These are phyloP conservation scores for Neltuma alba DNA, from an alignment of 306 rosid species.

Conservation along the genomic window DNA sequence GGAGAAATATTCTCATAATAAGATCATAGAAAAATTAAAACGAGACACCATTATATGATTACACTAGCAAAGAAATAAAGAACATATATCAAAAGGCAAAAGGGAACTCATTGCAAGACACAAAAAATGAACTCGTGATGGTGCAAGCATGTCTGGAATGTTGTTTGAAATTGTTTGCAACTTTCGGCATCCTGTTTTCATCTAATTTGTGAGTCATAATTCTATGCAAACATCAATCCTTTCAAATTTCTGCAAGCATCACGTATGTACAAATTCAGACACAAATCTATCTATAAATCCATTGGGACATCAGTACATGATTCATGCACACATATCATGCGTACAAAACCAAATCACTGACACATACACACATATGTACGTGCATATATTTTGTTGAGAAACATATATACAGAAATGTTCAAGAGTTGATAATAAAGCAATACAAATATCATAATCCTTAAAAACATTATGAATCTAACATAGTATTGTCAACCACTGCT, in stretches of 20 bases:
- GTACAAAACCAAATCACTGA: not conserved
- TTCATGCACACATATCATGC: not conserved
- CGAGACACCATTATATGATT: not conserved
- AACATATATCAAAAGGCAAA: not conserved
- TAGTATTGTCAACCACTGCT: constrained; percentile 16
- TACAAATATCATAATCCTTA: constrained; percentile 24
- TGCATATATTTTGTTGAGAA: constrained; percentile 1
- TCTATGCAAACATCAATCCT: not conserved
- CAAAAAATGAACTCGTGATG: not conserved
- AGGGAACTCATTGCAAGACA: constrained; percentile 3
- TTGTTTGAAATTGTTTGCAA: not conserved
- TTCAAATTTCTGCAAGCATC: not conserved
- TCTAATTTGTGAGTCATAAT: not conserved
- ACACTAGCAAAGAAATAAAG: constrained; percentile 1
- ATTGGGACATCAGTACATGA: not conserved
- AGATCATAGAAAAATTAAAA: constrained; percentile 14
- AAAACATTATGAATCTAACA: not conserved
- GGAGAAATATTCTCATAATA: constrained; percentile 22
- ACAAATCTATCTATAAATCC: constrained; percentile 18
- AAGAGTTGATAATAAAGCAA: constrained; percentile 3
- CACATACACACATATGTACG: not conserved
- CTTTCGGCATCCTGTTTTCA: not conserved
- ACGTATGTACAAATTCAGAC: constrained; percentile 9
- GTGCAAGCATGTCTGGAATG: not conserved
- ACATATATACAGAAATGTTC: not conserved